Evolutionary conservation across 2,329 filamentous ascomycete genomes (phyloP), one percentile per base, ranked within the genome.

Genomic region (Dothideomycetes sp.): DNA sequence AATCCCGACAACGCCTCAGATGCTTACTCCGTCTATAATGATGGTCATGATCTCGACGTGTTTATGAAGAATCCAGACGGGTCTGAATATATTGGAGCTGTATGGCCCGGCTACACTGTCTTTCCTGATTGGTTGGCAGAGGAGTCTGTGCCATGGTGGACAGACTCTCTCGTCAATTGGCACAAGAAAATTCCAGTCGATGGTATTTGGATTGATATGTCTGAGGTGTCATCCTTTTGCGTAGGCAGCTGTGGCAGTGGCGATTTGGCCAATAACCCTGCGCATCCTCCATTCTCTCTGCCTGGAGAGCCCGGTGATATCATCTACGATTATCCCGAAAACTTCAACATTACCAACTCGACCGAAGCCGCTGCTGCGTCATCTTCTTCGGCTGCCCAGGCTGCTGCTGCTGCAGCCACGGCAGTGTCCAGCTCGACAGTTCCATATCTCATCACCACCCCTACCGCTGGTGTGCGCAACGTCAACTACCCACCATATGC

Each of bases 401-500:
- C 53, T 35, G 59, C 60, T 27, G 35, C 47, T 15, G 46, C 53
- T 19, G 45, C 50, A 2, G 44, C 46, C 17, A 37, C 45, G 11
- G 40, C 40, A 5, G 36, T 49, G 5, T 49, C 49, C 18, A 54
- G 57, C 3, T 52, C 53, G 2, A 56, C 58, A 0, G 54, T 51
- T 2, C 49, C 62, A 1, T 79, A 77, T 49, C 55, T 77, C 36
- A 68, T 72, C 3, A 77, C 73, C 0, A 77, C 66, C 1, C 75
- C 78, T 2, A 81, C 76, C 0, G 66, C 73, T 0, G 80, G 78
- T 1, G 64, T 66, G 10, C 72, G 84, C 15, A 72, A 87, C 50
- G 61, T 89, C 41, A 76, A 86, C 51, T 70, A 79, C 49, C 84
- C 84, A 16, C 81, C 84, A 2, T 91, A 89, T 51, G 73, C 77